A percentile compares a stretch with the other conserved stretches of the same genome.
These are phyloP conservation scores for Marchantia polymorpha DNA, from an alignment of 225 moss, liverwort and hornwort species.

Conservation along the genomic window DNA sequence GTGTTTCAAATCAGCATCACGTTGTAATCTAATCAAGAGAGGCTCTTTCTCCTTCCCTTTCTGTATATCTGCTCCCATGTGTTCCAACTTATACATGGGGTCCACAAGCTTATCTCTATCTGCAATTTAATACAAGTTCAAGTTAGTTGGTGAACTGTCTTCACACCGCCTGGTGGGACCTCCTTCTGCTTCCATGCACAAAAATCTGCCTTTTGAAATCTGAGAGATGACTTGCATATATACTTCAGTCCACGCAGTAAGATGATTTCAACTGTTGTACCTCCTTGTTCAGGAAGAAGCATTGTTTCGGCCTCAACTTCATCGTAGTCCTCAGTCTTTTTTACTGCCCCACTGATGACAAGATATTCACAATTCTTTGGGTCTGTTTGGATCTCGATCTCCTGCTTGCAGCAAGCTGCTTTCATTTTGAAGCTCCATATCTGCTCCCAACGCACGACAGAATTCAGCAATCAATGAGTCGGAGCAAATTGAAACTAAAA, in stretches of 20 bases:
- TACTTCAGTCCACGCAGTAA: background rate
- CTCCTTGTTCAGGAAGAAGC: conserved; percentile 80
- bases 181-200: background rate
- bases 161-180: background rate
- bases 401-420: conserved; percentile 92
- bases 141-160: background rate
- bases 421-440: conserved; percentile 99
- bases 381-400: conserved; percentile 95
- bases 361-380: conserved; percentile 92
- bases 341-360: conserved; percentile 83
- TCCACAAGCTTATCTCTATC: conserved; percentile 84
- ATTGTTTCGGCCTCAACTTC: conserved; percentile 89
- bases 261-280: conserved; percentile 20
- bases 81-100: conserved; percentile 91
- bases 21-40: conserved; percentile 78
- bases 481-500: background rate
- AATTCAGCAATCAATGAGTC: background rate
- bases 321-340: conserved; percentile 91
- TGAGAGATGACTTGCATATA: background rate
- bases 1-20: conserved; percentile 84
- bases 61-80: conserved; percentile 77
- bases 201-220: background rate
- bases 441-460: conserved; percentile 30
- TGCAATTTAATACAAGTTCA: conserved; percentile 9
- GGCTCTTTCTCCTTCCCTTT: conserved; percentile 91